Evolutionary conservation across 129 eudicot genomes (phyloP).

Genomic region (Chrysanthemum makinoi): DNA sequence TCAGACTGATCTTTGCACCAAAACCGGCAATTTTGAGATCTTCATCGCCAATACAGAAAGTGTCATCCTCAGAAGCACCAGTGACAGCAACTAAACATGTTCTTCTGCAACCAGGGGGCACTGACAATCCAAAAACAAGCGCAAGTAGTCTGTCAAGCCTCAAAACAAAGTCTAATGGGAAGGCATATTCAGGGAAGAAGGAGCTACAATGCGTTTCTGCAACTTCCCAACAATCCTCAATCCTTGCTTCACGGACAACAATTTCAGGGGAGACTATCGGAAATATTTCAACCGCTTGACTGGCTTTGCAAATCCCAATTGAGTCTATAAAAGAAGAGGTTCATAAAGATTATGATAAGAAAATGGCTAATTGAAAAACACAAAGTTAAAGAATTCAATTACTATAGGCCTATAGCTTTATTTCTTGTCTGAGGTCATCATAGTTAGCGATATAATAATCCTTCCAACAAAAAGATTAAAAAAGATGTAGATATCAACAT

Average conservation of each 20-base stretch:
- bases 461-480: constrained; percentile 4
- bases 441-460: neutral
- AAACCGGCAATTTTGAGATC: constrained; percentile 76
- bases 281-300: constrained; percentile 82
- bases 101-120: constrained; percentile 84
- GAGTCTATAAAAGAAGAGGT: constrained; percentile 10
- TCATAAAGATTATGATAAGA: neutral
- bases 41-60: constrained; percentile 60
- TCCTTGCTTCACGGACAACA: constrained; percentile 88
- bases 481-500: constrained; percentile 1
- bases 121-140: constrained; percentile 80
- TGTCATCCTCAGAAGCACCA: constrained; percentile 54
- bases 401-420: neutral
- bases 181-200: constrained; percentile 88
- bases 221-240: constrained; percentile 98
- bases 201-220: constrained; percentile 99
- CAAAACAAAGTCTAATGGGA: constrained; percentile 81
- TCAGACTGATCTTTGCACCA: constrained; percentile 73
- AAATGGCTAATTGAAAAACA: neutral
- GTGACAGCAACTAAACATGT: constrained; percentile 95
- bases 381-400: neutral
- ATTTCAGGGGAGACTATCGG: constrained; percentile 77
- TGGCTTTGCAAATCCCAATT: constrained; percentile 71
- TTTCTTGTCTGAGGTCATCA: constrained; percentile 6
- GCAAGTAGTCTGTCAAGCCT: constrained; percentile 82